Base-by-base conservation (phyloP, 192 early-diverging fungal species). In the Rhizophagus clarus region DNA sequence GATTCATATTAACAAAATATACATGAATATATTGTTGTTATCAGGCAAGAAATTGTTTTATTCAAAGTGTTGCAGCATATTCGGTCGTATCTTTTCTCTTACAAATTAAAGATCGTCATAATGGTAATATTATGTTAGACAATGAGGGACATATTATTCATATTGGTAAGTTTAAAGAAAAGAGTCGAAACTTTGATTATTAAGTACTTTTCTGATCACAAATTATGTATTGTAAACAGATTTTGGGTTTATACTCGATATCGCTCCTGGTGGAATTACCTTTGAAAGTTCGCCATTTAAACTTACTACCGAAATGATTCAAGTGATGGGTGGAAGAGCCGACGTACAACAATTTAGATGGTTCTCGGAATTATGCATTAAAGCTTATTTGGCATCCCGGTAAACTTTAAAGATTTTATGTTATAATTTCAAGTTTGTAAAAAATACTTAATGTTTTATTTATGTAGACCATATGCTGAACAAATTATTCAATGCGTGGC, bases 101-200 rank as follows among this genome's bases (percentile, higher is more conserved):
- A 31, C 97, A 99, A 83, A 95, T 99, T 87, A 99, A 99, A 85
- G 98, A 99, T 88, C 89, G 98, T 29, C 97, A 99, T 84, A 99
- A 99, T 85, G 97, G 97, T 68, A 99, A 99, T 87, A 98, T 99
- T 80, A 99, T 99, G 98, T 90, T 99, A 76, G 98, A 99, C 77
- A 91, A 95, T 75, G 88, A 95, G 76, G 98, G 98, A 0, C 96
- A 99, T 83, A 92, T 99, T 32, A 88, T 99, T 81, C 98, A 99
- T 85, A 98, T 99, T 77, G 93, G 92, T 93, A 89, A 61, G 84
- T 61, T 3, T 20, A 79, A 17, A 17, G 26, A 2, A n/a, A 67
- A 10, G 15, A 32, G 40, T 11, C 24, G 70, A 40, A 31, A 31
- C 4, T 31, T 31, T 29, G 29, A 26, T 12, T 15, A 20, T 2